These are phyloP conservation scores for Plantago elongata DNA, from an alignment of 257 asterid genomes.

Conservation along the genomic window DNA sequence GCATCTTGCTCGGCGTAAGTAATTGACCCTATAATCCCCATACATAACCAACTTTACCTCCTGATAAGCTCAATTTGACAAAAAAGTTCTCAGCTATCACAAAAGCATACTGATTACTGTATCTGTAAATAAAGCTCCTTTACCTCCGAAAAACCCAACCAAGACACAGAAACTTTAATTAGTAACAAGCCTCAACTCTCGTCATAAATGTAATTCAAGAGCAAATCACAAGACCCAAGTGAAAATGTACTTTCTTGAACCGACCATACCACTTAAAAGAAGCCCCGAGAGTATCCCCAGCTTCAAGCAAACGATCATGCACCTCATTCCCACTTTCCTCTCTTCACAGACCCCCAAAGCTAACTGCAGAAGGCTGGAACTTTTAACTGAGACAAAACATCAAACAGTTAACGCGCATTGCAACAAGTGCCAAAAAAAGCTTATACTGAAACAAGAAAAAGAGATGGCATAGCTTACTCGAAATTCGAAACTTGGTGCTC, in stretches of 20 bases:
- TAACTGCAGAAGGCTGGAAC: conserved; percentile 19
- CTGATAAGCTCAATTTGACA: conserved; percentile 11
- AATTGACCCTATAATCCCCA: not conserved
- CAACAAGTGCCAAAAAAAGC: conserved; percentile 10
- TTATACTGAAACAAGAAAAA: too few relatives aligned
- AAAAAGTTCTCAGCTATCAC: not conserved
- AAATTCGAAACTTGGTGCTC: conserved; percentile 55
- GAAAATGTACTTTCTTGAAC: conserved; percentile 4
- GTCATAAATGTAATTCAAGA: too few relatives aligned
- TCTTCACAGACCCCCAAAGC: conserved; percentile 4
- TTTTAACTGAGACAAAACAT: conserved; percentile 14
- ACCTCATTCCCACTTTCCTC: conserved; percentile 47
- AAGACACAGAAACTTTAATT: conserved; percentile 7
- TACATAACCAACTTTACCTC: not conserved
- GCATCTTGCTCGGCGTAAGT: not conserved
- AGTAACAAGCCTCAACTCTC: not conserved
- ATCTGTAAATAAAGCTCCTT: not conserved
- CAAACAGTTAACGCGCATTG: conserved; percentile 23
- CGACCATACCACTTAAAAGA: conserved; percentile 51
- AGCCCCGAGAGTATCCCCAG: conserved; percentile 39
- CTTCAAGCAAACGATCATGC: conserved; percentile 24
- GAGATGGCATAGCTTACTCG: conserved; percentile 1
- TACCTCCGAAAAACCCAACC: not conserved
- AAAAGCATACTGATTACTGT: not conserved
- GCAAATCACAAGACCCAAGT: too few relatives aligned